Base-by-base conservation (phyloP, 1,284 basidiomycete species). In the Gymnopus androsaceus region DNA sequence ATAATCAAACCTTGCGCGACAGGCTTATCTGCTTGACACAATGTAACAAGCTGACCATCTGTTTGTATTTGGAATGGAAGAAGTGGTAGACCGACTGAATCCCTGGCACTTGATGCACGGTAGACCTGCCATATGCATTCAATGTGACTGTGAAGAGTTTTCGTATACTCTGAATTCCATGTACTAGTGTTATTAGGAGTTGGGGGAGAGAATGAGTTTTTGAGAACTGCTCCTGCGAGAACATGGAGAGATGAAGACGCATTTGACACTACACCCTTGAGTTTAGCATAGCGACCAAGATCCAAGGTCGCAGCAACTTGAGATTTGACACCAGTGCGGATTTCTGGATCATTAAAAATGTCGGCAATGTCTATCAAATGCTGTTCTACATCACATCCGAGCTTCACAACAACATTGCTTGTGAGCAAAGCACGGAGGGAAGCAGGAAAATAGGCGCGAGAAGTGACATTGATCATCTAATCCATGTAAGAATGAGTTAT, bases 1-100 rank as follows among this genome's bases (percentile, higher is more conserved):
- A 45, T 17, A 34, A 51, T 42, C 19, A 8, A 9, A 12, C 55
- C 55, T 6, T 36, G 17, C 2, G 40, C 37, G 14, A 56, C 27
- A 12, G 47, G 46, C 25, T 56, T 56, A 8, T 50, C 30, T 2
- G 33, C 48, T 1, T 47, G 46, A 51, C 17, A 50, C 1, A 46
- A 19, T 6, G 44, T 46, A 7, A 46, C 44, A 5, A 27, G 25
- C 12, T 46, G 44, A 15, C 41, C 41, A 27, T 46, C 21, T 8
- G 11, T 11, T 30, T 30, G 44, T 15, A 9, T 19, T 30, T 46
- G 23, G 4, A 14, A 23, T 27, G 25, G 25, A 17, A n/a, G 12
- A 28, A 46, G 44, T 9, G 23, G 44, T 4, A 46, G 27, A 3
- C 44, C 44, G 4, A 46, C 44, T 15, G 44, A 46, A 19, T 30